Evolutionary conservation across 2,329 filamentous ascomycete genomes (phyloP).

Genomic region (Rachicladosporium sp.): DNA sequence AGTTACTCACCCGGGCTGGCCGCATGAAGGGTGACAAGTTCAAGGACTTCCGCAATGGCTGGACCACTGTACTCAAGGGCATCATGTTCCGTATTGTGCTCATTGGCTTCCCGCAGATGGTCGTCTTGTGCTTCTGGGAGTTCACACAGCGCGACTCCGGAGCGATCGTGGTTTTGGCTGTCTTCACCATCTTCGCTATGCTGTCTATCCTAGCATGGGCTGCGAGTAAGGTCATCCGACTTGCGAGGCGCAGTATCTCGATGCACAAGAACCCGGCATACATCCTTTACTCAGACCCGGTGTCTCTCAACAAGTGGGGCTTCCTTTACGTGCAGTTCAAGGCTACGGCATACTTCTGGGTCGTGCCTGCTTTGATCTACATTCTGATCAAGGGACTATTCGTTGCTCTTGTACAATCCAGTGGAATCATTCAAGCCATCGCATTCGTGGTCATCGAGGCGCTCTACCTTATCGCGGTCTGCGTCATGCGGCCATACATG

Average conservation of each 20-base stretch:
- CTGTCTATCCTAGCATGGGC: constrained; percentile 70
- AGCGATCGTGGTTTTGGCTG: constrained; percentile 72
- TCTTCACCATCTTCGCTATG: constrained; percentile 81
- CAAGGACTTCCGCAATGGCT: constrained; percentile 85
- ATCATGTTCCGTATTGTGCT: constrained; percentile 83
- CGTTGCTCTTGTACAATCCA: constrained; percentile 65
- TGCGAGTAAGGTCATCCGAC: constrained; percentile 74
- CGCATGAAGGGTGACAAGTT: constrained; percentile 80
- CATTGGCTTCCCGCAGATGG: constrained; percentile 85
- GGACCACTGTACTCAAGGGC: constrained; percentile 84
- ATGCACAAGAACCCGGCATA: constrained; percentile 97
- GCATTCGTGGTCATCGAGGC: constrained; percentile 76
- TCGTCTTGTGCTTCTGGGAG: constrained; percentile 85
- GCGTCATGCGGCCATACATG: constrained; percentile 87
- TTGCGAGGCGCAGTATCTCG: constrained; percentile 74
- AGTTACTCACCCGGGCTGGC: constrained; percentile 59
- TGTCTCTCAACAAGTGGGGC: constrained; percentile 91
- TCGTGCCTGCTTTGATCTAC: constrained; percentile 67
- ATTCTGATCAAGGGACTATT: constrained; percentile 78
- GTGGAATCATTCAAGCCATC: constrained; percentile 62
- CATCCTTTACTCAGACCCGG: constrained; percentile 91
- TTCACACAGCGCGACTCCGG: constrained; percentile 75
- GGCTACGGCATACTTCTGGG: constrained; percentile 90
- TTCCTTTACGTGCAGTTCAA: constrained; percentile 97
- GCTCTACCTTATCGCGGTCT: constrained; percentile 60